Evolutionary conservation across 2,329 filamentous ascomycete species (phyloP).

Genomic region (Trichoderma sp.): DNA sequence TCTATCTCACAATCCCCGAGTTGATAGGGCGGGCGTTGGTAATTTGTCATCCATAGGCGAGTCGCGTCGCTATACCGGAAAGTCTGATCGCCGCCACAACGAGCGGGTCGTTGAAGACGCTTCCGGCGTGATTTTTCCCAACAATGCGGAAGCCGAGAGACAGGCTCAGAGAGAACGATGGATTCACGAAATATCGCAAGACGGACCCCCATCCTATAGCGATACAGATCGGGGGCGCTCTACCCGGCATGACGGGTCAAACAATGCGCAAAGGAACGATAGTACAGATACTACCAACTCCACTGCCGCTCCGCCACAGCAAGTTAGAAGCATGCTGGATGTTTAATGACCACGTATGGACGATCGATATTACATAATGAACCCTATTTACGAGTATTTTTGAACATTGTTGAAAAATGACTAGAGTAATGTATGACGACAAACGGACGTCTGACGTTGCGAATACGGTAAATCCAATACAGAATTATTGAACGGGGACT

Average conservation of each 20-base stretch:
- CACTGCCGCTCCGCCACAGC: slow-evolving; percentile 52
- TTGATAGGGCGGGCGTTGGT: slow-evolving; percentile 36
- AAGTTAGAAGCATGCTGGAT: slow-evolving; percentile 61
- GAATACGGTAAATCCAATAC: not conserved
- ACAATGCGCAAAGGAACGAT: slow-evolving; percentile 44
- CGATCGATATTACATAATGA: not conserved
- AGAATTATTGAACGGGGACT: not conserved
- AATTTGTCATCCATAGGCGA: slow-evolving; percentile 32
- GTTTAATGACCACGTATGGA: slow-evolving; percentile 38
- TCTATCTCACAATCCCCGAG: slow-evolving; percentile 36
- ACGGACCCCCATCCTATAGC: slow-evolving; percentile 48
- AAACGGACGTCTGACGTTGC: not conserved
- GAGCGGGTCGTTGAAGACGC: slow-evolving; percentile 49
- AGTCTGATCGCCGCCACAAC: slow-evolving; percentile 46
- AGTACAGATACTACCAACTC: slow-evolving; percentile 52
- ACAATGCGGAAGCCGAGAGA: slow-evolving; percentile 35
- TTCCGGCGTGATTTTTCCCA: slow-evolving; percentile 53
- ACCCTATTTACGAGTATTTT: not conserved
- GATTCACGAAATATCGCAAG: slow-evolving; percentile 44
- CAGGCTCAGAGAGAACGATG: slow-evolving; percentile 39
- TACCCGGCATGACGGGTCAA: slow-evolving; percentile 34
- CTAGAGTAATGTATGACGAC: not conserved
- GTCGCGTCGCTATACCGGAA: slow-evolving; percentile 42
- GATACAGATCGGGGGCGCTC: slow-evolving; percentile 32
- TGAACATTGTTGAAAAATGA: not conserved